Base-by-base conservation (phyloP, 257 asterid genomes). In the Solanum virginianum region DNA sequence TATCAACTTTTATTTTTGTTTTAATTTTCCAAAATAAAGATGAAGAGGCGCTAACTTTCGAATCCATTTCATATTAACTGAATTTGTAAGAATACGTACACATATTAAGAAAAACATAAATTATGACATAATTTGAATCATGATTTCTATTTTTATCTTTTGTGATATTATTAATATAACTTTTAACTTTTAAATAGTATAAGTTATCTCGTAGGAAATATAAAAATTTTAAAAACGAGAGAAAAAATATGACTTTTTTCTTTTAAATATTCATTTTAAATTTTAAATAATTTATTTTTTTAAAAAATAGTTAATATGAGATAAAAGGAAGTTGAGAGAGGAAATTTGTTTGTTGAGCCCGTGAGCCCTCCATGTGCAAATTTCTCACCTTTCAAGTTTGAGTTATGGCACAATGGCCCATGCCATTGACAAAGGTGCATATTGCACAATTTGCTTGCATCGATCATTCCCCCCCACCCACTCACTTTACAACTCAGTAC, bases 321-420 rank as follows among this genome's bases (percentile, higher is more conserved):
- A 36, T 36, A 36, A 36, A 36, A 4, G 59, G 39, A 47, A 47
- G 15, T 15, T 49, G 63, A 51, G 82, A 51, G 47, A 15, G 62
- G 63, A 69, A 77, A 65, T 26, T 26, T 26, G 32, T 16, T 66
- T 47, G 87, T 85, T 65, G 87, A 85, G 68, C 43, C 47, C 53
- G 75, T 11, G 82, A 82, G 80, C 88, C 89, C 91, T 86, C 91
- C 97, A 93, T 92, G 95, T 93, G 97, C 93, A 85, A 43, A 83
- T 90, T 91, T 89, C 91, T 89, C 87, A 85, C 55, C 82, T 84
- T 83, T 87, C 66, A 90, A 90, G 91, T 83, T 24, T 66, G 51
- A 83, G 85, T 83, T 59, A 79, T 26, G 84, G 75, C 88, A 79
- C 47, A 60, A 24, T 86, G 88, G 90, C 85, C 90, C 92, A 77